phyloP scores from a whole-genome alignment of 2,329 filamentous ascomycete genomes.

The Colletotrichum sp. region DNA sequence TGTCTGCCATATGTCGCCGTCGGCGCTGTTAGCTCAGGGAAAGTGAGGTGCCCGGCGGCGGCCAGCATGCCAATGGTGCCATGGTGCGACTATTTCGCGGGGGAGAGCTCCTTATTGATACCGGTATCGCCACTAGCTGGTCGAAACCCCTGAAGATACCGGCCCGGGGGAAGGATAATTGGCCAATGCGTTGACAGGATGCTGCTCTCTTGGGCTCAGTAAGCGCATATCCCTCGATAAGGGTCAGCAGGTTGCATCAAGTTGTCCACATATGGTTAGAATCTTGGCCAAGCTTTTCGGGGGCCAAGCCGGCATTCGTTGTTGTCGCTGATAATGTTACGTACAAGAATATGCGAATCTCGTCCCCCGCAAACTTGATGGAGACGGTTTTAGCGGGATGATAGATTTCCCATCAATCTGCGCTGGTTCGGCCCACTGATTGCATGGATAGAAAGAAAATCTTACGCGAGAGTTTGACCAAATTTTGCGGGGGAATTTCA shows the following conservation, averaged over 20 bases:
- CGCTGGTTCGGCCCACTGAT: not conserved
- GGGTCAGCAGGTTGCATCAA: not conserved
- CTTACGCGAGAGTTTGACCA: constrained; percentile 10
- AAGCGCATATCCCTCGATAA: not conserved
- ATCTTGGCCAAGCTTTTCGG: not conserved
- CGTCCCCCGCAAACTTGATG: not conserved
- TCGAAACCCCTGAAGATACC: not conserved
- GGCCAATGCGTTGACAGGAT: not conserved
- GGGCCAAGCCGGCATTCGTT: not conserved
- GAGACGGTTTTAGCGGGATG: not conserved
- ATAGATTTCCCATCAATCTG: not conserved
- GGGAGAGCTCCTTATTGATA: not conserved
- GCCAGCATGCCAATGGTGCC: not conserved
- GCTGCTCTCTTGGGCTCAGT: not conserved
- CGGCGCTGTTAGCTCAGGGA: not conserved
- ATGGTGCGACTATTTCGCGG: not conserved
- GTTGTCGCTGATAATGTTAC: not conserved
- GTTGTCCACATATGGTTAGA: not conserved
- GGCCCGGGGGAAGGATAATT: not conserved
- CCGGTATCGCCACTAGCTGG: not conserved
- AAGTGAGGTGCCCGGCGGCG: not conserved
- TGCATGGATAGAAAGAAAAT: constrained; percentile 4
- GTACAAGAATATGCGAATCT: not conserved
- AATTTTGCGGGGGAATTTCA: not conserved
- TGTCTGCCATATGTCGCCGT: not conserved